These are phyloP conservation scores for Meyerozyma sp. DNA, from an alignment of 1,139 yeast species.

Conservation along the genomic window DNA sequence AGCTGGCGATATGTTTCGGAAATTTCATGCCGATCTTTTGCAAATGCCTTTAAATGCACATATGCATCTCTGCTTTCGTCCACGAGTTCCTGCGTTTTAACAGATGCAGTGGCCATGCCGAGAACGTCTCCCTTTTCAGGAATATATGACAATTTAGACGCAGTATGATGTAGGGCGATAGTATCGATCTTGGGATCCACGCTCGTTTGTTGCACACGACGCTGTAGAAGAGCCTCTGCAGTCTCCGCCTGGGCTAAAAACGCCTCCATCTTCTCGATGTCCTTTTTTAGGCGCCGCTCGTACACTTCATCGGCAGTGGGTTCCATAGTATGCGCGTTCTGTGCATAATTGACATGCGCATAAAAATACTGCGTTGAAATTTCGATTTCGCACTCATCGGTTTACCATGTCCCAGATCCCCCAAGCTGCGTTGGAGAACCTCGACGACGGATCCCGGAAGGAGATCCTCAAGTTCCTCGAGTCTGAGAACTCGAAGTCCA, in stretches of 20 bases:
- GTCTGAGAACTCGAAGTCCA: constrained; percentile 79
- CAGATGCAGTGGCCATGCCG: constrained; percentile 1
- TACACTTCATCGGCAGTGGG: background rate
- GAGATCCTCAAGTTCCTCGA: constrained; percentile 76
- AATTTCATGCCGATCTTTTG: background rate
- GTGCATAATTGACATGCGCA: background rate
- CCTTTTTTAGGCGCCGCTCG: background rate
- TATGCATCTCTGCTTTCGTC: background rate
- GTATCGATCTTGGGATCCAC: background rate
- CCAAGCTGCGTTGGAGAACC: constrained; percentile 53
- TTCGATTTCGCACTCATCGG: background rate
- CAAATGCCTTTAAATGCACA: background rate
- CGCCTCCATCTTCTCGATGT: background rate
- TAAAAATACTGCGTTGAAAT: background rate
- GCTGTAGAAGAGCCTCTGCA: background rate
- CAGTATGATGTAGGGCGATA: background rate
- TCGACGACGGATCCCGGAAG: constrained; percentile 67
- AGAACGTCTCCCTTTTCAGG: constrained; percentile 1
- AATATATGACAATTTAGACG: background rate
- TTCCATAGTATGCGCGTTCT: background rate
- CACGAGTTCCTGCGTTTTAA: background rate
- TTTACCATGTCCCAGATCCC: constrained; percentile 52
- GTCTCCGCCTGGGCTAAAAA: background rate
- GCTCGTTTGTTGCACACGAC: background rate
- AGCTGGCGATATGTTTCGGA: background rate